Evolutionary conservation across 371 early-diverging fungal genomes (phyloP), one percentile per base, ranked within the genome.

Genomic region (Gilbertella persicaria): DNA sequence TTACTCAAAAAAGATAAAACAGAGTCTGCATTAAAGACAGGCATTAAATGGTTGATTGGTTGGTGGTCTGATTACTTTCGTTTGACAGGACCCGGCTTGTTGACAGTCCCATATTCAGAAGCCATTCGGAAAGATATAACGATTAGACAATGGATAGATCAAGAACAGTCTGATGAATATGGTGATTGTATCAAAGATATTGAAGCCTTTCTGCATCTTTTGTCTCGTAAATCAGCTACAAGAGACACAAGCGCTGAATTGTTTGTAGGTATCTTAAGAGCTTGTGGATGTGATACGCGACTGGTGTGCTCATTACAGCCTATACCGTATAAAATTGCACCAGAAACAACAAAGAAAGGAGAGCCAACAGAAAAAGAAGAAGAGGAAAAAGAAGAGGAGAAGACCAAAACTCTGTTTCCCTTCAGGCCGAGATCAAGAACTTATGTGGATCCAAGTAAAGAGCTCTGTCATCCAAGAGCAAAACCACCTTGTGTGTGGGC

Each of bases 301-400:
- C 58, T 91, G 6, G 74, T 91, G 3, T 76, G 73, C 33, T 88
- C 91, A 4, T 53, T 91, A 3, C 88, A 88, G 29, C 83, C 89
- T 0, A 53, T 86, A 5, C 69, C 87, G 0, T 79, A 88, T 48
- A 62, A 77, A 43, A 58, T 79, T 52, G 41, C 72, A 30, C 45
- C 65, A 17, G 21, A 41, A n/a, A 30, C 25, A 9, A 58, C 56
- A 26, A 23, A 60, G 19, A 55, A 56, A n/a, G 51, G 56, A 19
- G 36, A 33, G 33, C 61, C 44, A 37, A 47, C 47, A 19, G 55
- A 40, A 24, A 25, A 45, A 16, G 30, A 41, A 12, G 43, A 14
- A 4, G 9, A 35, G 33, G 43, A 25, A 43, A 12, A 30, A 24
- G 25, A 38, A 13, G 30, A 40, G 2, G 33, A 14, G 14, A 6